phyloP scores from a whole-genome alignment of 345 rosid species.

The Murraya paniculata region DNA sequence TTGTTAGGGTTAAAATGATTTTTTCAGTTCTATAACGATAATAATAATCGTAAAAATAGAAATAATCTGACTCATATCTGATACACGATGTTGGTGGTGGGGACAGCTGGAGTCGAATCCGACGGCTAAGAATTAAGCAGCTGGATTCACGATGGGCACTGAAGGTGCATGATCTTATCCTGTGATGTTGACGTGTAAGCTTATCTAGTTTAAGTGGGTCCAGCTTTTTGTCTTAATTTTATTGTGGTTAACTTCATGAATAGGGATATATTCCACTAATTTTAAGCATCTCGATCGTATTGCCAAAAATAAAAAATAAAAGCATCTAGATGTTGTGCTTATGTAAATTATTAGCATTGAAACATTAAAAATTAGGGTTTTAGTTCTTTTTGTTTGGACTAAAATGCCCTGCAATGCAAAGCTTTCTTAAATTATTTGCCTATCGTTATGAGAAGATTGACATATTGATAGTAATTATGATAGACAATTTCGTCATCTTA shows the following conservation, averaged over 20 bases:
- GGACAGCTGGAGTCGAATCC: neutral
- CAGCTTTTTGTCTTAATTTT: neutral
- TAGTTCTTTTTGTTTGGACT: neutral
- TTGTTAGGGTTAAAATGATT: neutral
- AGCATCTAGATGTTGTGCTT: neutral
- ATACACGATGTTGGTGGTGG: neutral
- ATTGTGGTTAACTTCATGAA: neutral
- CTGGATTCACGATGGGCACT: neutral
- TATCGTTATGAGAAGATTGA: neutral
- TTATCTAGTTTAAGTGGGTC: conserved; percentile 7
- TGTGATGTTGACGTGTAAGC: neutral
- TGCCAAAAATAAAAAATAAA: too few species aligned
- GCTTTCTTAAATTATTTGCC: neutral
- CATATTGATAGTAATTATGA: neutral
- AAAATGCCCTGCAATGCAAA: neutral
- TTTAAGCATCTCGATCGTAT: neutral
- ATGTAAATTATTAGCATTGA: neutral
- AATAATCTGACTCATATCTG: neutral
- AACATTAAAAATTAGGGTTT: neutral
- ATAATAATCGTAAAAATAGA: neutral
- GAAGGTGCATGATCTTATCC: conserved; percentile 11
- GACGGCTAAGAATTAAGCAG: neutral
- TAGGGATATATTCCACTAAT: neutral
- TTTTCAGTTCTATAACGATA: neutral
- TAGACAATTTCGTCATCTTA: neutral